Evolutionary conservation across 2,329 filamentous ascomycete genomes (phyloP).

Genomic region (Xylariaceae sp.): DNA sequence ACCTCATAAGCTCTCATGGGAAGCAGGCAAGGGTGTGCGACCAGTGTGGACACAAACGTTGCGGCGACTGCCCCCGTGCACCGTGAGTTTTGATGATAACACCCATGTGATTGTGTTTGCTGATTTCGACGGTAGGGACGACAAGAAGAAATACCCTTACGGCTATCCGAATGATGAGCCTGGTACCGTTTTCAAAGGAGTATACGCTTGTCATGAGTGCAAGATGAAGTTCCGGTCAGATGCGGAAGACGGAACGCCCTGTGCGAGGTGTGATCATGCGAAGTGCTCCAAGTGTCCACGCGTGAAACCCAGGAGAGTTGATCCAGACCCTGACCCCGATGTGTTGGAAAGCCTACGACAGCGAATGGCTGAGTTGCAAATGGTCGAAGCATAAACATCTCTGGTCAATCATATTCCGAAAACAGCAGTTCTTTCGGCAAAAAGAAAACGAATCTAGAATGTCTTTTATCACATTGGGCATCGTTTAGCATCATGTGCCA

Average conservation of each 20-base stretch:
- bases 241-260: slow-evolving; percentile 50
- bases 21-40: slow-evolving; percentile 55
- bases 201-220: slow-evolving; percentile 62
- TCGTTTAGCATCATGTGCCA: no score
- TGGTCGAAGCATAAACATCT: slow-evolving; percentile 6
- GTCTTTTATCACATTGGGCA: no score
- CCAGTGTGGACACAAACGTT: slow-evolving; percentile 68
- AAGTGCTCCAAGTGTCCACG: slow-evolving; percentile 59
- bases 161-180: slow-evolving; percentile 66
- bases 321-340: slow-evolving; percentile 59
- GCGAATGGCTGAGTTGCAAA: slow-evolving; percentile 15
- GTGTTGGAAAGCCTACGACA: slow-evolving; percentile 54
- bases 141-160: slow-evolving; percentile 64
- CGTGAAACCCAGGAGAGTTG: slow-evolving; percentile 55
- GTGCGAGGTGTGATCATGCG: slow-evolving; percentile 56
- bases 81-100: slow-evolving; percentile 54
- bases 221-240: slow-evolving; percentile 51
- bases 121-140: slow-evolving; percentile 45
- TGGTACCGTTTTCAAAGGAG: slow-evolving; percentile 46
- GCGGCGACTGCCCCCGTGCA: slow-evolving; percentile 75
- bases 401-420: no score
- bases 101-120: slow-evolving; percentile 3
- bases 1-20: slow-evolving; percentile 53
- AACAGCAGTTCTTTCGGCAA: no score
- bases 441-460: no score